phyloP scores from a whole-genome alignment of 73 alveolate genomes.

The Durusdinium trenchii region DNA sequence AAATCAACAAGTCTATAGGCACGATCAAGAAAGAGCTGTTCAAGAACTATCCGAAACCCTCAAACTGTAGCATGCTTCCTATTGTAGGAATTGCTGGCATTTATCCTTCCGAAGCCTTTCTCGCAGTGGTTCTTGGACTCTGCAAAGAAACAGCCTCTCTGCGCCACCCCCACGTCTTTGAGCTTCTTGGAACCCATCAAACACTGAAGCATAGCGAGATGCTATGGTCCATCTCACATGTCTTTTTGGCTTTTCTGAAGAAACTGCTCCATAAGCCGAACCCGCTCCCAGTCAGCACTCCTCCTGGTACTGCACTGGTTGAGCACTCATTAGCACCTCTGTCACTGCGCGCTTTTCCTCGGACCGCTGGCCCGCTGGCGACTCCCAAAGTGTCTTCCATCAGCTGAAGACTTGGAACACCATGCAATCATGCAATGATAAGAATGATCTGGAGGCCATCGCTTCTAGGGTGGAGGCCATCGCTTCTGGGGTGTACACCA shows the following conservation, averaged over 20 bases:
- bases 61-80: too few species aligned
- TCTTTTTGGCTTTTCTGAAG: background rate
- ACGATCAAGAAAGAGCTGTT: too few species aligned
- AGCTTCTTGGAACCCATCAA: background rate
- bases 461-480: too few species aligned
- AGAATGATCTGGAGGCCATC: too few species aligned
- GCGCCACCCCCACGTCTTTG: background rate
- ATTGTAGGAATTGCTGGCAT: too few species aligned
- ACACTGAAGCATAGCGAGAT: background rate
- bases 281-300: background rate
- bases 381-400: background rate
- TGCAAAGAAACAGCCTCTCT: background rate
- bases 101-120: too few species aligned
- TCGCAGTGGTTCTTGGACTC: background rate
- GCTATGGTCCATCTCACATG: background rate
- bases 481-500: too few species aligned
- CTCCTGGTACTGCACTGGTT: background rate
- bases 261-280: background rate
- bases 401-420: background rate
- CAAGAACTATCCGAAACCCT: too few species aligned
- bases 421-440: background rate
- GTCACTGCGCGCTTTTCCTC: slow-evolving; percentile 64
- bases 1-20: too few species aligned
- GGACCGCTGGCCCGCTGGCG: background rate
- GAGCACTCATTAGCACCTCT: slow-evolving; percentile 16